Base-by-base conservation (phyloP, 176 grass and related monocot species). In the Aegilops tauschii region DNA sequence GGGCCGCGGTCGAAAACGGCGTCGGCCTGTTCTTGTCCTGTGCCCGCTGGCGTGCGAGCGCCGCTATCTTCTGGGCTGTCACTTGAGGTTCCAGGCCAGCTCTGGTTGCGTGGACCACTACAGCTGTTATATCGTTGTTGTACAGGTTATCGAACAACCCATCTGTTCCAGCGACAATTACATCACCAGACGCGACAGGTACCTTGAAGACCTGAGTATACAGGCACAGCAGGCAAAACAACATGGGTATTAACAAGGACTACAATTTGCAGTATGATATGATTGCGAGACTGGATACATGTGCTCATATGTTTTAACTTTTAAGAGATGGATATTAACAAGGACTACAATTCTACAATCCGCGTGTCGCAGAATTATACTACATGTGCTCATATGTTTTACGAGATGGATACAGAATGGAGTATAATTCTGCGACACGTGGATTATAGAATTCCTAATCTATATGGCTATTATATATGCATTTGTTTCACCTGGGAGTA, bases 121-220 rank as follows among this genome's bases (percentile, higher is more conserved):
- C 93, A 3, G 93, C 93, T 14, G 93, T 92, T 56, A 94, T 87
- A 44, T 94, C 93, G 1, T 86, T 92, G 59, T 81, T 82, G 58
- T 94, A 94, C 49, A 94, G 83, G 23, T 94, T 94, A 79, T 94
- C 93, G 17, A 92, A 94, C 25, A 94, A 74, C 13, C 93, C 93
- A 80, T 94, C 93, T 27, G 93, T 94, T 39, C 93, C 90, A 3
- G 93, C 90, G 37, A 95, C 76, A 47, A 95, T 86, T 20, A 92
- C 87, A 65, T 95, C 90, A 8, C 93, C 93, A 12, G 90, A 83
- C 58, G 58, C 87, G 1, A 95, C 93, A 64, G 90, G 81, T 11
- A 92, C 73, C 47, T 86, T 90, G 78, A 95, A 95, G 4, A 95
- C 90, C 93, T 94, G 76, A 36, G 42, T 47, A 47, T 42, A 28